phyloP scores from a whole-genome alignment of 441 rosid genomes.

The Syzygium syzygioides region DNA sequence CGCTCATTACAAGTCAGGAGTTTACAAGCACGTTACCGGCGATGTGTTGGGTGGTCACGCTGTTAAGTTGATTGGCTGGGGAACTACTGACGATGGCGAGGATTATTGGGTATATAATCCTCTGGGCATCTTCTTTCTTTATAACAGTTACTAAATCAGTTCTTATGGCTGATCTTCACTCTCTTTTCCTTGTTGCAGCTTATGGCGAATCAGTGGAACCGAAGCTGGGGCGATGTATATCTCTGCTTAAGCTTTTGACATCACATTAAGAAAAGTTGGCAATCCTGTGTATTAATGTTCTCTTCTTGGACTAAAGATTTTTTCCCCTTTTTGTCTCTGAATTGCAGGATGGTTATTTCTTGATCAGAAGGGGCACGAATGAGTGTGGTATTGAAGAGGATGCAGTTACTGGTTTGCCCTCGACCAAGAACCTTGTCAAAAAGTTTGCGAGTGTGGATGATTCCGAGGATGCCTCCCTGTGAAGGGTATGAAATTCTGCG shows the following conservation, averaged over 20 bases:
- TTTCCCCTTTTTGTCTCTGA: background rate
- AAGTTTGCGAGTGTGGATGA: slow-evolving; percentile 30
- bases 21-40: slow-evolving; percentile 77
- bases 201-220: slow-evolving; percentile 93
- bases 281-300: background rate
- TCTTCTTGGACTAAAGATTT: background rate
- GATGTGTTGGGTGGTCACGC: slow-evolving; percentile 78
- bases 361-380: slow-evolving; percentile 75
- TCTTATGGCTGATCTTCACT: slow-evolving; percentile 3
- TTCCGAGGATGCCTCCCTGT: slow-evolving; percentile 34
- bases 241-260: background rate
- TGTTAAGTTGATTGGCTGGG: slow-evolving; percentile 95
- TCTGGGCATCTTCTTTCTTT: background rate
- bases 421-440: slow-evolving; percentile 49
- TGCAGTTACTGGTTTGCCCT: slow-evolving; percentile 79
- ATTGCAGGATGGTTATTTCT: slow-evolving; percentile 86
- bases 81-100: slow-evolving; percentile 78
- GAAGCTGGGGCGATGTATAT: slow-evolving; percentile 93
- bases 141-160: background rate
- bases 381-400: slow-evolving; percentile 87
- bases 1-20: slow-evolving; percentile 89
- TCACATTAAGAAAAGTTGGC: background rate
- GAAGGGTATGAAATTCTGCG: background rate
- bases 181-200: slow-evolving; percentile 46
- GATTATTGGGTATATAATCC: slow-evolving; percentile 71